Evolutionary conservation across 225 moss, liverwort and hornwort species (phyloP).

Genomic region (Bryum argenteum): DNA sequence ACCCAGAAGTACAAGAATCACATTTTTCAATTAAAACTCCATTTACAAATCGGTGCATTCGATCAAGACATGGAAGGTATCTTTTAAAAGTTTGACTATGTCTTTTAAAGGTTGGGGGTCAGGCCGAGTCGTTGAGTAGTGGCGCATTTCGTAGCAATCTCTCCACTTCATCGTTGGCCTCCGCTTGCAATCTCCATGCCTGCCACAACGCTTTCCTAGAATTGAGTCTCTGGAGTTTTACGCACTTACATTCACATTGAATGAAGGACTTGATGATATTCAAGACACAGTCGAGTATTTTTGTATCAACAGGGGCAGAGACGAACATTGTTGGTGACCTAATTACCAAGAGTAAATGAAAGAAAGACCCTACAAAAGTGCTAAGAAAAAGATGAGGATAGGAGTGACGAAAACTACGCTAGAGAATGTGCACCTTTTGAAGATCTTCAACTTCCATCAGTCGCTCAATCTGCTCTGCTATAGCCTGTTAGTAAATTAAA

Average conservation of each 20-base stretch:
- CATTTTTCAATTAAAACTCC: too few relatives aligned
- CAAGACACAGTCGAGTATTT: neutral
- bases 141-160: conserved; percentile 63
- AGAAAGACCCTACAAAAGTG: neutral
- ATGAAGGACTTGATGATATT: too few relatives aligned
- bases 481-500: conserved; percentile 50
- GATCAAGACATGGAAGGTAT: too few relatives aligned
- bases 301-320: neutral
- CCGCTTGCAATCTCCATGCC: conserved; percentile 89
- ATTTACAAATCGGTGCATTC: too few relatives aligned
- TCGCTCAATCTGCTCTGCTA: conserved; percentile 80
- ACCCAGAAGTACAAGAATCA: too few relatives aligned
- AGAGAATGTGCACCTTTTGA: conserved; percentile 62
- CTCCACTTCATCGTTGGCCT: conserved; percentile 84
- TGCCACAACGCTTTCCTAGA: conserved; percentile 29
- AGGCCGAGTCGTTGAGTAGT: conserved; percentile 33
- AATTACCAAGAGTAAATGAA: neutral
- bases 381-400: neutral
- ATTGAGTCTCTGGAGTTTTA: neutral
- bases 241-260: neutral
- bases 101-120: conserved; percentile 17
- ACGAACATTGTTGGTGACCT: neutral
- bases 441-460: conserved; percentile 87
- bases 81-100: too few relatives aligned
- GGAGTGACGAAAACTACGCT: too few relatives aligned